A percentile compares a stretch with the other conserved stretches of the same genome.
These are phyloP conservation scores for Rhodotorula sp. DNA, from an alignment of 1,284 basidiomycete species.

Conservation along the genomic window DNA sequence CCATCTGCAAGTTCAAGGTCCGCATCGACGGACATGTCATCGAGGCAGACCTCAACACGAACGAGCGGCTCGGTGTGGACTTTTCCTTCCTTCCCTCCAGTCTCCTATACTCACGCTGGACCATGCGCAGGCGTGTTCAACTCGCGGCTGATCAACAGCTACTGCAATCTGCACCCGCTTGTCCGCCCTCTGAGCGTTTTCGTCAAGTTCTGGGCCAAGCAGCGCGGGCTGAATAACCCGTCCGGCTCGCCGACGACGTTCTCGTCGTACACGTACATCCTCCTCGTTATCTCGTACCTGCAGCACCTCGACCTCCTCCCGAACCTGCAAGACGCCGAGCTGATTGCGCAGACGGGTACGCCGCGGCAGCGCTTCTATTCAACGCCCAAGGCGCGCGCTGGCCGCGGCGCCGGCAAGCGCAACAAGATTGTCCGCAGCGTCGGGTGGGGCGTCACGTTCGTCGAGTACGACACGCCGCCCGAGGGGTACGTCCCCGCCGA, in stretches of 20 bases:
- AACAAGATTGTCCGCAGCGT: constrained; percentile 27
- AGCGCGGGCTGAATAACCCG: constrained; percentile 45
- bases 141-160: constrained; percentile 43
- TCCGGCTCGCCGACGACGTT: constrained; percentile 40
- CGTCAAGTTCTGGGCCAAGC: constrained; percentile 46
- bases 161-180: constrained; percentile 41
- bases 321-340: constrained; percentile 48
- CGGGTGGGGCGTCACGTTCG: constrained; percentile 41
- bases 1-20: constrained; percentile 45
- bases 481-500: constrained; percentile 3
- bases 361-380: constrained; percentile 42
- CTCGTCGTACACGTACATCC: constrained; percentile 45
- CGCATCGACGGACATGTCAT: constrained; percentile 39
- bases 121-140: constrained; percentile 36
- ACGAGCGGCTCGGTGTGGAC: constrained; percentile 31
- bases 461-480: constrained; percentile 24
- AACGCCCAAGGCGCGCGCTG: constrained; percentile 25
- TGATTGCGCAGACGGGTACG: constrained; percentile 41
- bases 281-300: constrained; percentile 48
- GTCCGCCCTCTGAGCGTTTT: constrained; percentile 45
- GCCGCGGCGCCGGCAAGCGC: background rate
- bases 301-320: constrained; percentile 48
- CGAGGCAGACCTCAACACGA: constrained; percentile 45
- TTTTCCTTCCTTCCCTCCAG: background rate
- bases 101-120: background rate